Conservation (phyloP, 202 grass and related monocot species). For the Brachypodium distachyon region DNA sequence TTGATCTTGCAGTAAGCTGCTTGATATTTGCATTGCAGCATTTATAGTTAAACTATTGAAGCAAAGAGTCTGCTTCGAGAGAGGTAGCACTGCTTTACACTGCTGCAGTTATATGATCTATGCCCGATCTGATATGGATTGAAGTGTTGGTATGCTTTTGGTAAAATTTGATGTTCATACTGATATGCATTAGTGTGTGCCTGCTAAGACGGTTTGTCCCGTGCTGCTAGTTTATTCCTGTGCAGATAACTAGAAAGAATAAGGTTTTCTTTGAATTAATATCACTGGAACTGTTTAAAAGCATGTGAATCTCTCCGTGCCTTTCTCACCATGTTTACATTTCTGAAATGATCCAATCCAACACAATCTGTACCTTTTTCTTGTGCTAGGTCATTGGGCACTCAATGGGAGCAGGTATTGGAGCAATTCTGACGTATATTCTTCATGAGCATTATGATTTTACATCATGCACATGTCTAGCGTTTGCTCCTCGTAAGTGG, state of each 20-base stretch:
- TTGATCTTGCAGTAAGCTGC: not conserved
- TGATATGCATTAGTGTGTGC: not conserved
- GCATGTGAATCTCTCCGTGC: not conserved
- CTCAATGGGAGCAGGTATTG: constrained; percentile 95
- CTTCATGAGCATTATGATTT: constrained; percentile 71
- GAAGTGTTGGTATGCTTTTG: not conserved
- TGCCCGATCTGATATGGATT: not conserved
- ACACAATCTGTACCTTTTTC: not conserved
- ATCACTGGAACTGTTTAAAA: not conserved
- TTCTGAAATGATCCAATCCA: not conserved
- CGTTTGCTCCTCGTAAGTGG: constrained; percentile 85
- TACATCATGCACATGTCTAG: constrained; percentile 70
- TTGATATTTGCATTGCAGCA: not conserved
- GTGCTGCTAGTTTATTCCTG: not conserved
- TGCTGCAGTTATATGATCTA: not conserved
- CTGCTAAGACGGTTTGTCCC: not conserved
- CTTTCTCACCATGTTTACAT: not conserved
- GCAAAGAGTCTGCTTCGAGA: not conserved
- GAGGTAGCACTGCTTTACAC: not conserved
- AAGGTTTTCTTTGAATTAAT: not conserved
- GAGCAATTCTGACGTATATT: constrained; percentile 80
- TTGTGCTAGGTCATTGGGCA: constrained; percentile 75
- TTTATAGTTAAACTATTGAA: not conserved
- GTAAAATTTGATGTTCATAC: not conserved
- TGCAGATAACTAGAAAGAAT: not conserved